Evolutionary conservation across 2,329 filamentous ascomycete species (phyloP).

Genomic region (Diaporthe aspalathi): DNA sequence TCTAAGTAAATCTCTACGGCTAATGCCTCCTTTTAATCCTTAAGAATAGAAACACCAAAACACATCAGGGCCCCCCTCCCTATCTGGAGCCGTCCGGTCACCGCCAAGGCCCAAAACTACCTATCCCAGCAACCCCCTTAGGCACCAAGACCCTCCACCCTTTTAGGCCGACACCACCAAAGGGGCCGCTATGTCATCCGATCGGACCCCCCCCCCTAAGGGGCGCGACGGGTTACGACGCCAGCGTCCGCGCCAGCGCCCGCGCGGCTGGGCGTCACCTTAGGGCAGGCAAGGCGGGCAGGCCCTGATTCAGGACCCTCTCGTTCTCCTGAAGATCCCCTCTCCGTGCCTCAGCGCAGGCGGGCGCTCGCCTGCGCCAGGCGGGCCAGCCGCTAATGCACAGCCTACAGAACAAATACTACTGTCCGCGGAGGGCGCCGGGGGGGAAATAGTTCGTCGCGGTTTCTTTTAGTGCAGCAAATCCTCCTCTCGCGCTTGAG

Average conservation of each 20-base stretch:
- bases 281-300: too few species aligned
- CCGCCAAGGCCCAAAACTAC: conserved; percentile 12
- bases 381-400: not conserved
- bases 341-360: not conserved
- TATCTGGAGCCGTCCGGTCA: not conserved
- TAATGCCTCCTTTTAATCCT: not conserved
- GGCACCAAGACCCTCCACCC: conserved; percentile 2
- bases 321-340: conserved; percentile 7
- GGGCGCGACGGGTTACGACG: not conserved
- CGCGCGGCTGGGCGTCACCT: conserved; percentile 15
- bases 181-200: conserved; percentile 8
- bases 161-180: not conserved
- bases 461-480: not conserved
- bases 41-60: conserved; percentile 18
- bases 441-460: not conserved
- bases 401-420: not conserved
- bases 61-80: not conserved
- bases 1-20: too few species aligned
- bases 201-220: too few species aligned
- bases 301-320: not conserved
- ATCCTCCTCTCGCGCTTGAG: too few species aligned
- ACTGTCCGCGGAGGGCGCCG: not conserved
- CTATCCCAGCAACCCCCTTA: conserved; percentile 7
- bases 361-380: conserved; percentile 1
- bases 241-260: conserved; percentile 24